phyloP scores from a whole-genome alignment of 345 rosid species.

The Eucalyptus marginata region DNA sequence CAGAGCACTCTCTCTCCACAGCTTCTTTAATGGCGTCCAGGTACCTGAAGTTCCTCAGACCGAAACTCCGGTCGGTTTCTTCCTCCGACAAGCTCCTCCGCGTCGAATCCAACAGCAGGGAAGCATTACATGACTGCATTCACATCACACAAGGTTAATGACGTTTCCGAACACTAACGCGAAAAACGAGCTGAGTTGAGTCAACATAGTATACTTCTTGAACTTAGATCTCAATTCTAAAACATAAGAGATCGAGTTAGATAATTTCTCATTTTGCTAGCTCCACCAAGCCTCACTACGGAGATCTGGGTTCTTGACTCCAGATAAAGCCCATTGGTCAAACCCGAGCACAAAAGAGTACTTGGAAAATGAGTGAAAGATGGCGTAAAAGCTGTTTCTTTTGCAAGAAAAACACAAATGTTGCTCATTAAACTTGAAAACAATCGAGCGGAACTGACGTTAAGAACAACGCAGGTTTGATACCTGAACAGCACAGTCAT shows the following conservation, averaged over 20 bases:
- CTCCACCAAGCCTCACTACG: not conserved
- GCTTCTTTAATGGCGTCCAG: conserved; percentile 85
- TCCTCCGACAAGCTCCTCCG: conserved; percentile 88
- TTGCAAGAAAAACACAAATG: not conserved
- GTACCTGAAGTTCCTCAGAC: conserved; percentile 89
- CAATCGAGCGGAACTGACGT: not conserved
- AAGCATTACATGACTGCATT: conserved; percentile 85
- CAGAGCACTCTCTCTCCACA: conserved; percentile 89
- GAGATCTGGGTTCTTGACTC: not conserved
- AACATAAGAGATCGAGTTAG: not conserved
- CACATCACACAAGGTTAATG: not conserved
- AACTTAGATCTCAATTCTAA: not conserved
- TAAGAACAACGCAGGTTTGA: not conserved
- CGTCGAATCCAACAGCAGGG: conserved; percentile 90
- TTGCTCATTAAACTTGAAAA: not conserved
- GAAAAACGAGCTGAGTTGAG: not conserved
- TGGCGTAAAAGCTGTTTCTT: not conserved
- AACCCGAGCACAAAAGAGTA: not conserved
- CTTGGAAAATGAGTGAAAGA: not conserved
- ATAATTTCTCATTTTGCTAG: not conserved
- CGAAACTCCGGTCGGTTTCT: conserved; percentile 95
- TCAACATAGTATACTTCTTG: not conserved
- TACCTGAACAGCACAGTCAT: conserved; percentile 96
- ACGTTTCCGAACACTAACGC: not conserved
- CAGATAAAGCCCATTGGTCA: not conserved